These are phyloP conservation scores for Plasmodium gaboni DNA, from an alignment of 169 alveolate genomes.

Conservation along the genomic window DNA sequence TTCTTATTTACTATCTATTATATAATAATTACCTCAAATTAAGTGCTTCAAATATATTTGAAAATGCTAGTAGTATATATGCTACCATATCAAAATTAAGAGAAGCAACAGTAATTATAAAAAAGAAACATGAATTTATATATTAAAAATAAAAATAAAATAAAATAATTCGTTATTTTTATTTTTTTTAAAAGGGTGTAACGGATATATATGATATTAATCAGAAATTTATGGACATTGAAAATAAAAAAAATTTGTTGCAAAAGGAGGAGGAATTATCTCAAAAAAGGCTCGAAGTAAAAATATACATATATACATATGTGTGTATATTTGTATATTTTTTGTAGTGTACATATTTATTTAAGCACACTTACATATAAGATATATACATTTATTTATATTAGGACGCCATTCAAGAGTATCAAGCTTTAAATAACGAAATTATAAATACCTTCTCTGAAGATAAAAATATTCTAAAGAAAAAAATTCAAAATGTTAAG, in stretches of 20 bases:
- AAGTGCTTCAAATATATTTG: conserved; percentile 63
- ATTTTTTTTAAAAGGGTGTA: conserved; percentile 27
- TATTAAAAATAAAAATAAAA: background rate
- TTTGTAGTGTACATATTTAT: background rate
- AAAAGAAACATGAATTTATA: background rate
- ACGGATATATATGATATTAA: conserved; percentile 73
- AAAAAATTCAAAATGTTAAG: conserved; percentile 44
- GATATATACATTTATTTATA: background rate
- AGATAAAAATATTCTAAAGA: conserved; percentile 40
- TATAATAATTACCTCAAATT: conserved; percentile 54
- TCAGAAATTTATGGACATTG: conserved; percentile 69
- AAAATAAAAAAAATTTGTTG: conserved; percentile 58
- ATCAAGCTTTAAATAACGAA: conserved; percentile 32
- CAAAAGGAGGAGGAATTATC: conserved; percentile 66
- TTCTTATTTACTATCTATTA: conserved; percentile 36
- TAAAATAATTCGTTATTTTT: background rate
- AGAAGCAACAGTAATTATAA: conserved; percentile 63
- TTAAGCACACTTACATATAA: background rate
- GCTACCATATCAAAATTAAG: conserved; percentile 73
- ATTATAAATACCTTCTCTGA: conserved; percentile 60
- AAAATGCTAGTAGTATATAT: conserved; percentile 74
- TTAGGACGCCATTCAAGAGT: conserved; percentile 66
- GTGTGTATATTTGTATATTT: background rate
- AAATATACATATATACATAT: background rate
- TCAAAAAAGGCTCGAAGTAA: conserved; percentile 60